Conservation (phyloP, 129 eudicot genomes). For the Erigeron canadensis region DNA sequence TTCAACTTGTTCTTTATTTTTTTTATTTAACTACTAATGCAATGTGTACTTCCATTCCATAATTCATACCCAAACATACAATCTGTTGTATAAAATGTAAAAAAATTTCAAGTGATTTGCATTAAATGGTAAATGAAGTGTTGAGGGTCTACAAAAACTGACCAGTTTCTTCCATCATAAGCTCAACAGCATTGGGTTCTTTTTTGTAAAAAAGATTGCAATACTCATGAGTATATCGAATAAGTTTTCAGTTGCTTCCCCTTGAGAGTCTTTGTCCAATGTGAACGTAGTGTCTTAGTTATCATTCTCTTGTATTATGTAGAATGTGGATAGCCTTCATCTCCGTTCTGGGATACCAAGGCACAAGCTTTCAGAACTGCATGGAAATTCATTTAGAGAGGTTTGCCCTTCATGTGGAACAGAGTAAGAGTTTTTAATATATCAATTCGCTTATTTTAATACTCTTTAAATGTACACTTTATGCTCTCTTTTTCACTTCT, state of each 20-base stretch:
- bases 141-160: not conserved
- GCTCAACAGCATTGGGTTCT: not conserved
- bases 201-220: not conserved
- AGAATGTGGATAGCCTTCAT: conserved; percentile 93
- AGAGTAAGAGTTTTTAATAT: conserved; percentile 46
- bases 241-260: conserved; percentile 8
- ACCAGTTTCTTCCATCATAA: not conserved
- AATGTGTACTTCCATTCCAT: not conserved
- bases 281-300: not conserved
- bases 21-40: not conserved
- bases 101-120: not conserved
- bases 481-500: conserved; percentile 1
- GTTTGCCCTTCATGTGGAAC: conserved; percentile 69
- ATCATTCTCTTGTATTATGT: conserved; percentile 6
- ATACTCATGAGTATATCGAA: not conserved
- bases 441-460: not conserved
- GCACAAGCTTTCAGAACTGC: conserved; percentile 77
- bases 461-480: not conserved
- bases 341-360: conserved; percentile 90
- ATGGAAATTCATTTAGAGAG: conserved; percentile 92
- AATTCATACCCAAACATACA: not conserved
- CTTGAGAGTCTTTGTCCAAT: not conserved
- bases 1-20: not conserved
- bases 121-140: not conserved
- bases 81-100: not conserved